Conservation (phyloP, 192 early-diverging fungal genomes). For the Coemansia nantahalensis region DNA sequence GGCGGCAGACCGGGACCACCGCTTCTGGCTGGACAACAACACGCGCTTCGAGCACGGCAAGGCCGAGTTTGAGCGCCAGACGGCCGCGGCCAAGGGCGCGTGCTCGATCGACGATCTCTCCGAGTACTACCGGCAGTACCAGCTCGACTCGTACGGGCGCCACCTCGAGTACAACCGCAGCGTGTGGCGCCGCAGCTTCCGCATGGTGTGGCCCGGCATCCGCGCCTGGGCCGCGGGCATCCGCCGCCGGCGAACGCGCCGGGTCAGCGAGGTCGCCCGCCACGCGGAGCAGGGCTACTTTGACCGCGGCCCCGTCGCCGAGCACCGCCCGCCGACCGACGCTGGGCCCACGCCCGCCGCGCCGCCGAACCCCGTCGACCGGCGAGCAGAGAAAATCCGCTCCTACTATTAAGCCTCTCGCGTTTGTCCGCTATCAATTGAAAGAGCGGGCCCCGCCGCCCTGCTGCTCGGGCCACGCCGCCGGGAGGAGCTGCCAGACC, state of each 20-base stretch:
- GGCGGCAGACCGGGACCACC: slow-evolving; percentile 44
- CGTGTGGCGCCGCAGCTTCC: slow-evolving; percentile 36
- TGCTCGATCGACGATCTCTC: slow-evolving; percentile 47
- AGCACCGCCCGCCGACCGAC: neutral
- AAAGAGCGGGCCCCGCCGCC: too few relatives aligned
- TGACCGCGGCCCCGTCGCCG: slow-evolving; percentile 1
- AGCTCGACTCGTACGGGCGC: slow-evolving; percentile 34
- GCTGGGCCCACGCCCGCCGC: too few relatives aligned
- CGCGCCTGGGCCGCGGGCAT: slow-evolving; percentile 31
- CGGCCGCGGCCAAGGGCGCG: slow-evolving; percentile 4
- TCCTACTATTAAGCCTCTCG: slow-evolving; percentile 36
- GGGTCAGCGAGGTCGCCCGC: slow-evolving; percentile 10
- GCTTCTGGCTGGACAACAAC: slow-evolving; percentile 50
- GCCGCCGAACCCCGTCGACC: slow-evolving; percentile 8
- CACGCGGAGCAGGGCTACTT: slow-evolving; percentile 25
- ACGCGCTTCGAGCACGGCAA: slow-evolving; percentile 36
- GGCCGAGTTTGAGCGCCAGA: slow-evolving; percentile 28
- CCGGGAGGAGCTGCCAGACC: slow-evolving; percentile 24
- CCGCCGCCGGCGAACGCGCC: slow-evolving; percentile 11
- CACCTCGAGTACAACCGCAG: slow-evolving; percentile 42
- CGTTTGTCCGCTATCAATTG: slow-evolving; percentile 4
- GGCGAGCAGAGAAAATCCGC: slow-evolving; percentile 46
- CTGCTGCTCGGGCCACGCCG: neutral
- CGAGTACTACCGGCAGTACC: slow-evolving; percentile 39
- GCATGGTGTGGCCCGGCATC: slow-evolving; percentile 38